These are phyloP conservation scores for Nitzschia sp. DNA, from an alignment of 108 stramenopile genomes.

Conservation along the genomic window DNA sequence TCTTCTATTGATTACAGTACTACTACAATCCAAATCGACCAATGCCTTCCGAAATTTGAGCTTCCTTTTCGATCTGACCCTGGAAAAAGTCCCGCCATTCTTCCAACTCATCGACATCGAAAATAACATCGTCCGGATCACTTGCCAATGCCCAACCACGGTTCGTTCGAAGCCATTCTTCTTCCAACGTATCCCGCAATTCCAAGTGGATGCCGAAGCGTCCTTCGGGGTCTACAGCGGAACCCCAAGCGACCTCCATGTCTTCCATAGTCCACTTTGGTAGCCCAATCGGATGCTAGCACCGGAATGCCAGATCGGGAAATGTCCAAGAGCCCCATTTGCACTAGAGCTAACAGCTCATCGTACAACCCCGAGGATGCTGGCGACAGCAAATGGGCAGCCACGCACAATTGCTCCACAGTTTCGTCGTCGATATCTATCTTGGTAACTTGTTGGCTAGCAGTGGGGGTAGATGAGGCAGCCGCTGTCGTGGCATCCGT, in stretches of 20 bases:
- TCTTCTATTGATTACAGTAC: no score
- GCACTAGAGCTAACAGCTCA: constrained; percentile 59
- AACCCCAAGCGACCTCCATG: constrained; percentile 60
- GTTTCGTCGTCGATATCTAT: constrained; percentile 7
- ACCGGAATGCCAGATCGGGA: constrained; percentile 42
- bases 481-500: not conserved
- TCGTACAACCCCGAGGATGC: constrained; percentile 62
- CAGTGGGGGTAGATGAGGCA: not conserved
- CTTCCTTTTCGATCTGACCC: constrained; percentile 42
- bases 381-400: constrained; percentile 52
- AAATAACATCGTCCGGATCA: constrained; percentile 56
- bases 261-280: constrained; percentile 68
- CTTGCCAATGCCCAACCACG: constrained; percentile 34
- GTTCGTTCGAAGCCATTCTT: constrained; percentile 38
- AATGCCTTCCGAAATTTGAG: constrained; percentile 56
- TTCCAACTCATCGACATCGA: constrained; percentile 59
- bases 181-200: constrained; percentile 39
- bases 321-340: constrained; percentile 51
- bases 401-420: constrained; percentile 46
- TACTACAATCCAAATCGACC: constrained; percentile 75
- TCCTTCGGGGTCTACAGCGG: constrained; percentile 52
- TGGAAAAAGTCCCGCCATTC: constrained; percentile 67
- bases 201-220: constrained; percentile 28
- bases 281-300: constrained; percentile 58
- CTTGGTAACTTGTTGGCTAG: not conserved